These are phyloP conservation scores for Stromatinia cepivora DNA, from an alignment of 2,329 filamentous ascomycete genomes.

Conservation along the genomic window DNA sequence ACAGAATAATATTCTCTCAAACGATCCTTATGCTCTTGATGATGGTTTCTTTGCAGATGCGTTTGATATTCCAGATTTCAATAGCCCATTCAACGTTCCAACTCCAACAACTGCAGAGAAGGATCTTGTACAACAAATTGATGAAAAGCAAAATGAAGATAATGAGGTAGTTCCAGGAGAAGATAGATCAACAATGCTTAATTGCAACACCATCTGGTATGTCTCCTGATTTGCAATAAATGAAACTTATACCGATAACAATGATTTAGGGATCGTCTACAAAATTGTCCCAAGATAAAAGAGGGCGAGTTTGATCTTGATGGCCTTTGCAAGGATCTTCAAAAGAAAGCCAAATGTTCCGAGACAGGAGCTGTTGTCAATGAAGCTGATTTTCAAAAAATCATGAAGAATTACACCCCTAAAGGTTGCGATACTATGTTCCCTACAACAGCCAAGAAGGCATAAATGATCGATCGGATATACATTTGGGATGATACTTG, in stretches of 20 bases:
- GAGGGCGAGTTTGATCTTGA: constrained; percentile 93
- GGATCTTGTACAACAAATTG: constrained; percentile 75
- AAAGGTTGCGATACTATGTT: not conserved
- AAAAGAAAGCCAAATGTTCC: constrained; percentile 94
- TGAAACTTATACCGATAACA: not conserved
- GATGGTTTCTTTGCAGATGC: constrained; percentile 63
- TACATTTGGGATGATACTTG: constrained; percentile 10
- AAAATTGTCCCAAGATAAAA: constrained; percentile 83
- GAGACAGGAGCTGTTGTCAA: constrained; percentile 87
- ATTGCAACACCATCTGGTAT: constrained; percentile 92
- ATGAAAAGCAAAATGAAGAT: constrained; percentile 69
- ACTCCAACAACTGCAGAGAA: constrained; percentile 54
- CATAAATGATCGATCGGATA: constrained; percentile 10
- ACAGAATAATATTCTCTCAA: constrained; percentile 76
- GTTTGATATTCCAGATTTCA: constrained; percentile 73
- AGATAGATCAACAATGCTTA: constrained; percentile 65
- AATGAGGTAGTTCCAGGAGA: constrained; percentile 66
- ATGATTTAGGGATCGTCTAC: constrained; percentile 76
- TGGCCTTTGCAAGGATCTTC: constrained; percentile 85
- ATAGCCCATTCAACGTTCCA: constrained; percentile 73
- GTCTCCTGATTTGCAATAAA: constrained; percentile 38
- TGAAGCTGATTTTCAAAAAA: constrained; percentile 81
- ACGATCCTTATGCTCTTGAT: constrained; percentile 47
- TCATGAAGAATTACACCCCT: constrained; percentile 53
- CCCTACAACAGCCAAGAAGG: not conserved